Base-by-base conservation (phyloP, 2,329 filamentous ascomycete species). In the Fusarium begoniae region DNA sequence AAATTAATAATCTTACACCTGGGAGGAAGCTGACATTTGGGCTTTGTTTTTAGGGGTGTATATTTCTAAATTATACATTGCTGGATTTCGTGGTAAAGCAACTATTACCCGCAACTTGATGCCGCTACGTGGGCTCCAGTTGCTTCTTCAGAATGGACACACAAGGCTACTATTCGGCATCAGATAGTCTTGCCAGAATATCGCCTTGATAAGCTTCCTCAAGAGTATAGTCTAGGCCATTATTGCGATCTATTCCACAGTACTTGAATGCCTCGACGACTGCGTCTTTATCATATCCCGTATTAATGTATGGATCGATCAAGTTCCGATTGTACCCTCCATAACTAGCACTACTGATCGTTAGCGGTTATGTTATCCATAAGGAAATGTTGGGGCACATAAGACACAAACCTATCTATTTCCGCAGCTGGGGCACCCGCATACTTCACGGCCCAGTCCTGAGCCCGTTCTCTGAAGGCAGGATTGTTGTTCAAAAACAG, bases 221-320 rank as follows among this genome's bases (percentile, higher is more conserved):
- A 1, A 37, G 50, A 14, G 12, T 22, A 53, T 53, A 53, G 18
- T 37, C 50, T 8, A 37, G 1, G 18, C 32, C 50, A 37, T 53
- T 53, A 11, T 53, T 26, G 9, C 50, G 50, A 26, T 37, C 50
- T 8, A 53, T 26, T 24, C 50, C n/a, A 12, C 20, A 18, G 5
- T 26, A 37, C 18, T 53, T 1, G 8, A 53, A 53, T 8, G 50
- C 50, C 17, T 53, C 5, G 5, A 37, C 32, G 2, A 53, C 48
- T 11, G 30, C 30, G 13, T 37, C 32, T 26, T 11, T 37, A 4
- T 11, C 32, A 37, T 37, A 53, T 37, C 50, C 32, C 13, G n/a
- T 3, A 3, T 4, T 6, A 4, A 26, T 5, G 4, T 11, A 53
- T 11, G 3, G n/a, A 2, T 37, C 3, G 9, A 37, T 53, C 11